Evolutionary conservation across 176 grass and related monocot genomes (phyloP).

Genomic region (Saccharum spontaneum): DNA sequence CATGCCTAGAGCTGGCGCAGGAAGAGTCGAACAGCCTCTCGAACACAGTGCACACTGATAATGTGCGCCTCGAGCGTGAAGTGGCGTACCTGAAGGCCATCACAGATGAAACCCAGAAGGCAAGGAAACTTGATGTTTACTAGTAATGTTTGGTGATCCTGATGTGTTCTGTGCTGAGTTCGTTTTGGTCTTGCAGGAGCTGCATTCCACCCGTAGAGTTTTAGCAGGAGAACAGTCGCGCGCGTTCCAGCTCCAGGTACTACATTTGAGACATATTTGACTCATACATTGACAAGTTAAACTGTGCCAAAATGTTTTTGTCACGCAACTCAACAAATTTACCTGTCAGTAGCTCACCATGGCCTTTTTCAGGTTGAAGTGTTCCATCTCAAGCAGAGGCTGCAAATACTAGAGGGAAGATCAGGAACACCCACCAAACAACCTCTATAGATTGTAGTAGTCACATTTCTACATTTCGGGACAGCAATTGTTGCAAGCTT

Average conservation of each 20-base stretch:
- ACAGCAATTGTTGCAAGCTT: slow-evolving; percentile 8
- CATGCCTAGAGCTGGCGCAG: slow-evolving; percentile 72
- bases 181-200: slow-evolving; percentile 55
- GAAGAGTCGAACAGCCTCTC: slow-evolving; percentile 89
- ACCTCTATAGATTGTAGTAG: slow-evolving; percentile 32
- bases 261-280: neutral
- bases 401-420: slow-evolving; percentile 62
- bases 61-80: slow-evolving; percentile 83
- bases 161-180: slow-evolving; percentile 17
- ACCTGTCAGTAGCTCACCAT: slow-evolving; percentile 2
- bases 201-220: slow-evolving; percentile 80
- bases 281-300: neutral
- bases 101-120: slow-evolving; percentile 86
- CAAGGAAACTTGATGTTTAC: slow-evolving; percentile 21
- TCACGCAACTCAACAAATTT: neutral
- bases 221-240: slow-evolving; percentile 67
- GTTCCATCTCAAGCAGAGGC: slow-evolving; percentile 85
- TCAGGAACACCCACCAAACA: slow-evolving; percentile 73
- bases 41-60: slow-evolving; percentile 72
- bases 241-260: slow-evolving; percentile 84
- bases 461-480: neutral
- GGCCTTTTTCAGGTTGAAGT: slow-evolving; percentile 63
- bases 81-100: slow-evolving; percentile 93
- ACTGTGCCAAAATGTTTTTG: neutral
- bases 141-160: neutral